Evolutionary conservation across 805 yeast genomes (phyloP), one percentile per base, ranked within the genome.

Genomic region (Candida maltosa): DNA sequence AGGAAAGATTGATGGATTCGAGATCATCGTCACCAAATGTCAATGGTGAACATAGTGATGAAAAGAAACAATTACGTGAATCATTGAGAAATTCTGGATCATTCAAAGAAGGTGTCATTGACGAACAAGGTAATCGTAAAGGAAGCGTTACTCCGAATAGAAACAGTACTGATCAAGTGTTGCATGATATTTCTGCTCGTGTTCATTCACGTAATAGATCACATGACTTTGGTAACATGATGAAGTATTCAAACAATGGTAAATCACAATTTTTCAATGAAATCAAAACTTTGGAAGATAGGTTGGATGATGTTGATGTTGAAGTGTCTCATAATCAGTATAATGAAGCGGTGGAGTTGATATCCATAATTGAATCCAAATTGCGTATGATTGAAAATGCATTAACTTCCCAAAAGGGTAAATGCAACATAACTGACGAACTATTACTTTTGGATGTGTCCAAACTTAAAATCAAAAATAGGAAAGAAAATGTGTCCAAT

Each of bases 251-350:
- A 8, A 37, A 37, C 7, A 35, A 35, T 32, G 46, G 47, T 2
- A 54, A 47, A 51, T 41, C 60, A 54, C 52, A 63, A 49, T 34
- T 64, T 11, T 61, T 76, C 42, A 65, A 69, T 36, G 73, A 62
- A 14, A 60, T 82, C 37, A 73, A 75, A 37, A 59, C 60, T 20
- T 62, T 79, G 10, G 88, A 82, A 47, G 83, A 79, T 34, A 57
- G 66, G 21, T 62, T 84, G 12, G 87, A 83, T 48, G 87, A 82
- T 37, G 68, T 83, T 27, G 93, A 85, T 51, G 76, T 81, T 10
- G 69, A 69, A 36, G 66, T 83, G 17, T 81, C 86, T 8, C 80
- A 83, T 47, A 72, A 75, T 35, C 69, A 72, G 37, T 81, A 71
- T 46, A 58, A 52, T 33, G 65, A 61, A 28, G 67, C 76, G 4